Evolutionary conservation across 306 rosid species (phyloP), one percentile per base, ranked within the genome.

Genomic region (Gynostemma pentaphyllum): DNA sequence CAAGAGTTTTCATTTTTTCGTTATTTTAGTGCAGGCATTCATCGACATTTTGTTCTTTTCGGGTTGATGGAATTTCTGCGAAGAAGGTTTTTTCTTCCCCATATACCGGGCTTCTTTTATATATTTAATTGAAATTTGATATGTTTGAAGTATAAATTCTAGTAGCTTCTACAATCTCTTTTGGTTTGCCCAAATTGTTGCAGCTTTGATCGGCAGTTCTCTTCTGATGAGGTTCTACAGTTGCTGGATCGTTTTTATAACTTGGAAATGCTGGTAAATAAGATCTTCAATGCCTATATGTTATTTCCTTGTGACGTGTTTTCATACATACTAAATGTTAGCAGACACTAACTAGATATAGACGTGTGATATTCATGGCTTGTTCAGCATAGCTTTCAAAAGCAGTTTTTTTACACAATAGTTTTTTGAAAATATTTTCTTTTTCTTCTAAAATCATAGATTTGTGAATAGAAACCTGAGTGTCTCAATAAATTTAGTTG

Each of bases 241-340:
- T 70, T 94, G 87, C 73, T 94, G 71, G 95, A 88, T 80, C 94
- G 95, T 10, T 88, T 94, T 88, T 94, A 88, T 84, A 88, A 88
- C 81, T 18, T 94, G 72, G 97, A 94, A 70, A 81, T 86, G 90
- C 83, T 94, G 97, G 99, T 94, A 84, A 51, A 70, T 41, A 0
- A 11, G 62, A 55, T 16, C 57, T 11, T 39, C 66, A 23, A 23
- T 39, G 65, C 29, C 28, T 34, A n/a, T 16, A 21, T 23, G 21
- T 49, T 3, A 21, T 10, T 49, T 21, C 23, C 55, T 54, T 29
- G 26, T 56, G 63, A 32, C 45, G 10, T 18, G 63, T 57, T 34
- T 6, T 2, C n/a, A 26, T 18, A 19, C 64, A 19, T 57, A 11
- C 21, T 9, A 21, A 59, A n/a, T 13, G 6, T n/a, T n/a, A n/a